These are phyloP conservation scores for Monosporascus sp. DNA, from an alignment of 2,329 filamentous ascomycete genomes.

Conservation along the genomic window DNA sequence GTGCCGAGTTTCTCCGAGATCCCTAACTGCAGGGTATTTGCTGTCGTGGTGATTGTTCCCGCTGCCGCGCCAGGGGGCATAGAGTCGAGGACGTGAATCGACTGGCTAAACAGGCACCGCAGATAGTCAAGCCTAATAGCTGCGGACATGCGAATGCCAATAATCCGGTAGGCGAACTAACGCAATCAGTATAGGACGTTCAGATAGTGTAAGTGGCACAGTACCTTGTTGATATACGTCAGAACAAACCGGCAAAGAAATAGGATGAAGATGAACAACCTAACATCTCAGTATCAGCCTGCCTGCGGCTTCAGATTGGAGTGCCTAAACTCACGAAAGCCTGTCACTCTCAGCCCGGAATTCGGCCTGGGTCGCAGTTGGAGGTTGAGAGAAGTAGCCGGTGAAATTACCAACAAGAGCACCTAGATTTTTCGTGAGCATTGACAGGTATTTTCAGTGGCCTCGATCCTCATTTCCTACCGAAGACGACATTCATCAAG, in stretches of 20 bases:
- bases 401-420: slow-evolving; percentile 44
- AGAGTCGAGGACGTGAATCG: slow-evolving; percentile 62
- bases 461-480: slow-evolving; percentile 21
- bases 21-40: slow-evolving; percentile 59
- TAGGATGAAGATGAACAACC: slow-evolving; percentile 64
- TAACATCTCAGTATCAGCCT: slow-evolving; percentile 20
- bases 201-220: background rate
- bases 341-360: slow-evolving; percentile 39
- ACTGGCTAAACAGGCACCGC: slow-evolving; percentile 56
- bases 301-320: background rate
- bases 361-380: slow-evolving; percentile 26
- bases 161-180: slow-evolving; percentile 54
- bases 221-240: slow-evolving; percentile 55
- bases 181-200: slow-evolving; percentile 7
- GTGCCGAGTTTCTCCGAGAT: slow-evolving; percentile 59
- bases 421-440: slow-evolving; percentile 23
- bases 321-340: slow-evolving; percentile 33
- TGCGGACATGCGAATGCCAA: slow-evolving; percentile 56
- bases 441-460: slow-evolving; percentile 1
- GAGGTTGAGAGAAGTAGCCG: slow-evolving; percentile 31
- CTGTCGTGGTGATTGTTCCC: slow-evolving; percentile 57
- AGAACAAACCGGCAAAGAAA: slow-evolving; percentile 62
- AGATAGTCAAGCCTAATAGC: slow-evolving; percentile 61
- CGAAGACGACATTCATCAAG: slow-evolving; percentile 55
- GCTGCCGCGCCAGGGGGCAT: slow-evolving; percentile 58